Evolutionary conservation across 2,329 filamentous ascomycete genomes (phyloP), one percentile per base, ranked within the genome.

Genomic region (Sporothrix globosa): DNA sequence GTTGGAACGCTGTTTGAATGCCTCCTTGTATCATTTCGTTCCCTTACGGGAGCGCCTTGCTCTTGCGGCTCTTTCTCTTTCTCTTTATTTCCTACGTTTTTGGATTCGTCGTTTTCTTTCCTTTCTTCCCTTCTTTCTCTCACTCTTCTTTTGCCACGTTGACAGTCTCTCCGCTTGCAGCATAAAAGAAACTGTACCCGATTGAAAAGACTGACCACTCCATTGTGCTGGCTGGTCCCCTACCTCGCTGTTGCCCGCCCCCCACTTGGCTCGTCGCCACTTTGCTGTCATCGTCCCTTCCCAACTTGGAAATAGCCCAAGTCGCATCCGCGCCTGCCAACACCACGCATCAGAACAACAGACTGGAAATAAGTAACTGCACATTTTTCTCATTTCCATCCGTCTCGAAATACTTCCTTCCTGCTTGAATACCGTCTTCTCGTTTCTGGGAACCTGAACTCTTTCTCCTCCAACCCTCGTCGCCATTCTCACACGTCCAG

Each of bases 251-350:
- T 19, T 39, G 52, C 63, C 30, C 67, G 27, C 69, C 68, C 69
- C 68, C 72, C 72, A 68, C 68, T 19, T 50, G 44, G 21, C 41
- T 46, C 66, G 24, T 70, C 53, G 72, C 70, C 70, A 73, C 72
- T 52, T 50, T 30, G 44, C 61, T 63, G 54, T 68, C 44, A 60
- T 70, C 61, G 70, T 72, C 70, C 72, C 69, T 72, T 73, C 72
- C 72, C 68, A 72, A 73, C 69, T 68, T 24, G 70, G 70, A 70
- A 70, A 63, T 53, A 34, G 53, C 24, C n/a, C 58, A 46, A 63
- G 58, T 53, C 68, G 34, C 56, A 24, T 44, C 53, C 21, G 46
- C 65, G 27, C 39, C 54, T 46, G 54, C 54, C 39, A 60, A 44
- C 34, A 54, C n/a, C 60, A 60, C 1, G 19, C 63, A 53, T 44